These are phyloP conservation scores for Mesembryanthemum crystallinum DNA, from an alignment of 148 eudicot genomes.

Conservation along the genomic window DNA sequence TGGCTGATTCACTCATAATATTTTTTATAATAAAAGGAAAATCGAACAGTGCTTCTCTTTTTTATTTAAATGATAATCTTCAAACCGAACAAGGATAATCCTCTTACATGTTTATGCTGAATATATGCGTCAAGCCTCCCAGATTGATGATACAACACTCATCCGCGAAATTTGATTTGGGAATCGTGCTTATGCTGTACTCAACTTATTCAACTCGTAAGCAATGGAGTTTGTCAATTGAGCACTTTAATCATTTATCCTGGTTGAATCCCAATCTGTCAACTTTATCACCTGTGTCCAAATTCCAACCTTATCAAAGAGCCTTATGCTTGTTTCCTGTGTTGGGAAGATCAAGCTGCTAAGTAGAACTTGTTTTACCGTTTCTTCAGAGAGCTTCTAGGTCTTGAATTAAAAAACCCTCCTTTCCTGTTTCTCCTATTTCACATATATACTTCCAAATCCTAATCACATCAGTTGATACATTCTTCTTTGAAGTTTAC, in stretches of 20 bases:
- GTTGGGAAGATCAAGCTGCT: background rate
- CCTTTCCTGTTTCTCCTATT: background rate
- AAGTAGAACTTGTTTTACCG: background rate
- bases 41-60: background rate
- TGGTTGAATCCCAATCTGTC: background rate
- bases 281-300: background rate
- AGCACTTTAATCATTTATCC: background rate
- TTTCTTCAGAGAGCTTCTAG: background rate
- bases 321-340: background rate
- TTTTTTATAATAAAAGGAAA: background rate
- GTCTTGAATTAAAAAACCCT: background rate
- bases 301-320: background rate
- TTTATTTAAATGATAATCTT: too few species aligned
- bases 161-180: background rate
- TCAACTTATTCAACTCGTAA: background rate
- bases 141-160: background rate
- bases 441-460: background rate
- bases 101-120: background rate
- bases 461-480: background rate
- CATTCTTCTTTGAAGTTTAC: background rate
- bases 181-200: background rate
- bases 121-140: background rate
- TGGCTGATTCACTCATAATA: background rate
- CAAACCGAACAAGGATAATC: background rate
- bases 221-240: background rate